A percentile compares a stretch with the other conserved stretches of the same genome.
phyloP scores from a whole-genome alignment of 768 basidiomycete genomes.

The Hirschioporus abietinus region DNA sequence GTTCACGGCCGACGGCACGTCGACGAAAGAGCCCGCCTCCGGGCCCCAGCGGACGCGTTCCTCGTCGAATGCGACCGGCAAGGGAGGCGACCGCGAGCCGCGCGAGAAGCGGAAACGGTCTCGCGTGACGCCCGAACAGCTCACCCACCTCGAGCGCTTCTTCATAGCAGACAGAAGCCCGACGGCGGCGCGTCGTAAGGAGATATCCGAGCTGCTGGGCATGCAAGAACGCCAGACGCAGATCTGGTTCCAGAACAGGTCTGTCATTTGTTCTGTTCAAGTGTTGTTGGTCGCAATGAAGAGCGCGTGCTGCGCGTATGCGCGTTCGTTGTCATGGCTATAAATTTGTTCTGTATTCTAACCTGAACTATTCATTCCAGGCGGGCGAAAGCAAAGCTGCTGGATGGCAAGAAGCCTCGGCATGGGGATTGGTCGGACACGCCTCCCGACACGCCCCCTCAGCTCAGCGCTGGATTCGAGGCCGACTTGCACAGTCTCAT shows the following conservation, averaged over 20 bases:
- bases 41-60: slow-evolving; percentile 31
- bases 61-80: slow-evolving; percentile 14
- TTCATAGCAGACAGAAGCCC: slow-evolving; percentile 69
- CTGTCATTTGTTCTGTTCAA: slow-evolving; percentile 12
- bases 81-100: slow-evolving; percentile 25
- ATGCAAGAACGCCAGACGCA: slow-evolving; percentile 88
- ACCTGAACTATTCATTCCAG: slow-evolving; percentile 28
- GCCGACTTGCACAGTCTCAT: slow-evolving; percentile 58
- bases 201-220: slow-evolving; percentile 67
- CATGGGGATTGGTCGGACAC: slow-evolving; percentile 22
- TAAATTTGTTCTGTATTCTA: neutral
- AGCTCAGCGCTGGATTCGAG: slow-evolving; percentile 47
- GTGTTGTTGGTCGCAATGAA: neutral
- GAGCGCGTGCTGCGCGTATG: neutral
- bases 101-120: slow-evolving; percentile 69
- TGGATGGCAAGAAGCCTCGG: slow-evolving; percentile 49
- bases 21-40: slow-evolving; percentile 25
- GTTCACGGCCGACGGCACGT: neutral
- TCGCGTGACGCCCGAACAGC: slow-evolving; percentile 75
- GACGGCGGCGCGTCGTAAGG: slow-evolving; percentile 61
- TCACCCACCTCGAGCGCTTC: slow-evolving; percentile 66
- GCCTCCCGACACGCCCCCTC: slow-evolving; percentile 46
- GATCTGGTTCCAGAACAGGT: slow-evolving; percentile 90
- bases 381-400: slow-evolving; percentile 77
- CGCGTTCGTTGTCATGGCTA: neutral